Percentiles rank a stretch among this genome's conserved stretches.
phyloP scores from a whole-genome alignment of 192 early-diverging fungal genomes.

The Coemansia sp. region DNA sequence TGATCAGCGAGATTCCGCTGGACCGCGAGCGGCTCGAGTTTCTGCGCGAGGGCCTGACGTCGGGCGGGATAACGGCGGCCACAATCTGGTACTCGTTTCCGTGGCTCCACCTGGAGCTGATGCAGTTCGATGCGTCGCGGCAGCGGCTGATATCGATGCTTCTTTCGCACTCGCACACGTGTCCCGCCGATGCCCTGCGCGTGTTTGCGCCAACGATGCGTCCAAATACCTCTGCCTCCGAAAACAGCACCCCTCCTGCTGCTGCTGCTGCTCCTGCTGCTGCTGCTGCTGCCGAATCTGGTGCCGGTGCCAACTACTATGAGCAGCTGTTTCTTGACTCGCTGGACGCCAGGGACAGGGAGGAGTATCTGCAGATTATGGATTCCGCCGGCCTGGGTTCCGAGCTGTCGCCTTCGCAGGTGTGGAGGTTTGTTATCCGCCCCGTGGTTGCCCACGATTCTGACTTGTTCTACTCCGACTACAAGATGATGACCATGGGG shows the following conservation, averaged over 20 bases:
- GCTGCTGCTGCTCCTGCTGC: too few relatives aligned
- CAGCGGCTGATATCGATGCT: constrained; percentile 33
- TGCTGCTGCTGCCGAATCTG: too few relatives aligned
- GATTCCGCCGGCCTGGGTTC: background rate
- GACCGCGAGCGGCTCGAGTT: constrained; percentile 43
- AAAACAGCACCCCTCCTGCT: too few relatives aligned
- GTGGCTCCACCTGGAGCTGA: constrained; percentile 36
- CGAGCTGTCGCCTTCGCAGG: constrained; percentile 20
- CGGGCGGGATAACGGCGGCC: constrained; percentile 30
- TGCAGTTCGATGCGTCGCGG: constrained; percentile 37
- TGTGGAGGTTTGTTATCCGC: constrained; percentile 30
- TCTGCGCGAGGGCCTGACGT: constrained; percentile 18
- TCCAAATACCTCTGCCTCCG: background rate
- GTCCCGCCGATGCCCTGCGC: constrained; percentile 24
- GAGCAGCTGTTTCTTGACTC: background rate
- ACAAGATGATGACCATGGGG: constrained; percentile 33
- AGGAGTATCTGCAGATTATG: constrained; percentile 17
- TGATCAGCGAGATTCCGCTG: constrained; percentile 20
- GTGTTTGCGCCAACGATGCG: background rate
- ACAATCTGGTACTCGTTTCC: constrained; percentile 34
- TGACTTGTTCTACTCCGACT: constrained; percentile 46
- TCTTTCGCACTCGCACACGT: constrained; percentile 26
- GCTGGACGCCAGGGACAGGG: constrained; percentile 11
- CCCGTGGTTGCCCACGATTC: constrained; percentile 24
- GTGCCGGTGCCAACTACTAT: background rate